Evolutionary conservation across 106 monocot genomes (phyloP), one percentile per base, ranked within the genome.

Genomic region (Chionographis japonica): DNA sequence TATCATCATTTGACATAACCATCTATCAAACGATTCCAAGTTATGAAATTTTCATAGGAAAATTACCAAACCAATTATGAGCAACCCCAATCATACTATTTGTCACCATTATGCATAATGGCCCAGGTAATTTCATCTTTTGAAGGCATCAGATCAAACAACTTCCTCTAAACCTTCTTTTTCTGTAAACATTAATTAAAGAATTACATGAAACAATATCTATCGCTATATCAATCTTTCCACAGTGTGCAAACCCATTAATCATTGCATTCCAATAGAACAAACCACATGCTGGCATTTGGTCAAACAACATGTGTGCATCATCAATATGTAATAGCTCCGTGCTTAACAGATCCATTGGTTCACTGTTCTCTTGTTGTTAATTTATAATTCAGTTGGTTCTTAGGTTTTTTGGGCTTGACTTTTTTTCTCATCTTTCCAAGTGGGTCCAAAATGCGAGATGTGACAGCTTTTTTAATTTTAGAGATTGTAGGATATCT

Each of bases 221-320:
- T 56, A 40, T 74, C 37, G 7, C 40, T 57, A 67, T 9, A 35
- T 67, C 57, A 14, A 73, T 40, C 7, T 69, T 19, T 9, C 62
- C 73, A 69, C 38, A 37, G 54, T 73, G 77, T 62, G 73, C 54
- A 56, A 68, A 63, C 17, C 82, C 82, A 59, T 72, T 52, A 55
- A 82, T 63, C 79, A 79, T 76, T 12, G 68, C 61, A 68, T 84
- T 84, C 84, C 79, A 84, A 8, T 72, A 72, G 55, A 72, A 76
- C 2, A 80, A 39, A 70, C 77, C 76, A 14, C 72, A n/a, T n/a
- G n/a, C n/a, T n/a, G n/a, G n/a, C n/a, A 84, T 84, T 14, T 7
- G 20, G 41, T 76, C 76, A 66, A 84, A 84, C 73, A 84, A 35
- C 12, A 61, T 15, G 8, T 18, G 14, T 49, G 84, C 80, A 70